Base-by-base conservation (phyloP, 1,284 basidiomycete species). In the Ustilago sp. region DNA sequence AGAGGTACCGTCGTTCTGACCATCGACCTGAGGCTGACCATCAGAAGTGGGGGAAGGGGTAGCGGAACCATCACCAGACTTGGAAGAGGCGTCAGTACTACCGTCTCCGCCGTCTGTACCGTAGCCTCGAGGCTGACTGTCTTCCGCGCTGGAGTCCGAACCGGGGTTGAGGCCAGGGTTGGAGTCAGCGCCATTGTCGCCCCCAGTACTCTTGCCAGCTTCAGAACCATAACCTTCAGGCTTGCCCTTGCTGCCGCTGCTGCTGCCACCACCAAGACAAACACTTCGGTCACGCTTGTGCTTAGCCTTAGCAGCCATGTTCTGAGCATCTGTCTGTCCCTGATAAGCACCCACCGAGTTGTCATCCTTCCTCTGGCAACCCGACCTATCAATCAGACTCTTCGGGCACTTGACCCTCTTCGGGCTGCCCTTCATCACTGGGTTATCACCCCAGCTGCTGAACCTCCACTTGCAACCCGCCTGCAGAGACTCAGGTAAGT, bases 331-430 rank as follows among this genome's bases (percentile, higher is more conserved):
- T 9, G 63, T 61, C 63, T 69, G 45, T 36, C 69, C 69, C 17
- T 58, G 43, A 48, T 66, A 72, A 9, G 66, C 23, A 19, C 50
- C 39, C 36, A 60, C 31, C 9, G 62, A 59, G 45, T 51, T 60
- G 23, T 77, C 74, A 45, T 77, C 74, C 66, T 72, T 69, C 32
- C 74, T 61, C 66, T 72, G 74, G n/a, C 74, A 72, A 8, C 74
- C 74, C 13, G 74, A 77, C 2, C 69, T 57, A 45, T 77, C 63
- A 54, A 77, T 77, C 38, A 77, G 61, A 9, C 62, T 53, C 63
- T 63, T 66, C n/a, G 69, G 62, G 28, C 74, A 77, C 45, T 39
- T 59, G 36, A 77, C 74, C 2, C 74, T 39, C 57, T 68, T 63
- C 4, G 69, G 74, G 12, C 43, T 43, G 7, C 54, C 53, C 41